Percentiles rank a stretch among this genome's conserved stretches.
Evolutionary conservation across 2,329 filamentous ascomycete species (phyloP).

Genomic region (Cladosporium sp.): DNA sequence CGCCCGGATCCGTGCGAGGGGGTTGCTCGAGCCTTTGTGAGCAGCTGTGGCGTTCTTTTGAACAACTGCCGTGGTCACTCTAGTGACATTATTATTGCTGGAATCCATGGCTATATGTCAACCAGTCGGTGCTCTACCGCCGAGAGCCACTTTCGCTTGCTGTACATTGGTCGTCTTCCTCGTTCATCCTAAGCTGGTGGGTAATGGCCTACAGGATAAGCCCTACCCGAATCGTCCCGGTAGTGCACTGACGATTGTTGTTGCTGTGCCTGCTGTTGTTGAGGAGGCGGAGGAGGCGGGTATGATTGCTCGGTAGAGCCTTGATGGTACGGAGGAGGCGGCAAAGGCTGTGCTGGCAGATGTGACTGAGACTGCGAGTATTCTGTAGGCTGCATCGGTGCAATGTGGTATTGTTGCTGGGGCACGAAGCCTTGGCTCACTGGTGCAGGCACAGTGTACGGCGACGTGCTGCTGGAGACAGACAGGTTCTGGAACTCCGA

Average conservation of each 20-base stretch:
- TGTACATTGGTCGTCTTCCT: not conserved
- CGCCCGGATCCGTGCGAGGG: not conserved
- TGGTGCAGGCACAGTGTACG: slow-evolving; percentile 21
- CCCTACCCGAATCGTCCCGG: slow-evolving; percentile 27
- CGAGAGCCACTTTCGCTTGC: not conserved
- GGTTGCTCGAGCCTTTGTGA: not conserved
- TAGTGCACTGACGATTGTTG: slow-evolving; percentile 26
- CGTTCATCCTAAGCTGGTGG: slow-evolving; percentile 21
- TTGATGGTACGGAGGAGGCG: slow-evolving; percentile 26
- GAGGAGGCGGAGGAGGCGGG: slow-evolving; percentile 13
- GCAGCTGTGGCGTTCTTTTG: not conserved
- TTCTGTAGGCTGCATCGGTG: slow-evolving; percentile 26
- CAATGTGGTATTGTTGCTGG: slow-evolving; percentile 17
- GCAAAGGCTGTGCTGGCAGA: slow-evolving; percentile 30
- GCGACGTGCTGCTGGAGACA: slow-evolving; percentile 26
- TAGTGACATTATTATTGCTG: slow-evolving; percentile 4
- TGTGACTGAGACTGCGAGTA: slow-evolving; percentile 26
- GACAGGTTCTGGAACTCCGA: slow-evolving; percentile 29
- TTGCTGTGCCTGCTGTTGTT: slow-evolving; percentile 19
- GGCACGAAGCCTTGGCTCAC: slow-evolving; percentile 13
- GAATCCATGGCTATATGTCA: not conserved
- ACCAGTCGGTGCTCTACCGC: not conserved
- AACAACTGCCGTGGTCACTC: not conserved
- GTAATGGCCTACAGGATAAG: slow-evolving; percentile 30
- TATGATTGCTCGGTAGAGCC: slow-evolving; percentile 26